phyloP scores from a whole-genome alignment of 495 filamentous ascomycete species.

The Hypoxylon lienhwacheense region DNA sequence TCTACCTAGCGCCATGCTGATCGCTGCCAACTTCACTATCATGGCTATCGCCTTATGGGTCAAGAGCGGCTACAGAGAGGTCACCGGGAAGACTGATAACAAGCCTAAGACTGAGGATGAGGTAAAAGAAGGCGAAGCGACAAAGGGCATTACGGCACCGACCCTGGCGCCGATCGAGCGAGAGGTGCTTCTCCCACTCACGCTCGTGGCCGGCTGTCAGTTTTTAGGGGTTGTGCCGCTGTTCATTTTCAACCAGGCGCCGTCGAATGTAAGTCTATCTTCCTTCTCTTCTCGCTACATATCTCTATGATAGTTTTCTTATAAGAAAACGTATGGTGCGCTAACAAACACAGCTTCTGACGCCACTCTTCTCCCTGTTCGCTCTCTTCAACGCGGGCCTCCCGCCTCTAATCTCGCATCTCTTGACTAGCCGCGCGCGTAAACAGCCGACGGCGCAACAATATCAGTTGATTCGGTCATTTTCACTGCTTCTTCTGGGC shows the following conservation, averaged over 20 bases:
- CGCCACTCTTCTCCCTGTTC: constrained; percentile 60
- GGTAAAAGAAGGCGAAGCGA: neutral
- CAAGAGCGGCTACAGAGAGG: constrained; percentile 64
- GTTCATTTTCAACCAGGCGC: constrained; percentile 79
- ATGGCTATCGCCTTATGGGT: constrained; percentile 93
- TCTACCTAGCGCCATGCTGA: constrained; percentile 91
- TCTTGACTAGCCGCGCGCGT: constrained; percentile 43
- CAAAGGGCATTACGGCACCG: neutral
- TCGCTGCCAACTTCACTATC: constrained; percentile 93
- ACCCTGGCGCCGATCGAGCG: constrained; percentile 58
- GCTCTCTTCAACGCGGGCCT: constrained; percentile 60
- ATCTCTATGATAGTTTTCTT: no score
- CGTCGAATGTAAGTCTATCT: constrained; percentile 59
- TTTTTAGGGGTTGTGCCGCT: constrained; percentile 81
- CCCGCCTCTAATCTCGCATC: constrained; percentile 58
- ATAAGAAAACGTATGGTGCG: no score
- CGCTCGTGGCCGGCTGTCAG: constrained; percentile 70
- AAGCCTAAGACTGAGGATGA: constrained; percentile 7
- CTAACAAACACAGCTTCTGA: constrained; percentile 56
- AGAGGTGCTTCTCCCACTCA: constrained; percentile 75
- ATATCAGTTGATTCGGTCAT: constrained; percentile 77
- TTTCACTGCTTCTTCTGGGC: constrained; percentile 89
- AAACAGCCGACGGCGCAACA: constrained; percentile 63
- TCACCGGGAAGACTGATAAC: constrained; percentile 12
- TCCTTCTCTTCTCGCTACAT: no score